A percentile compares a stretch with the other conserved stretches of the same genome.
phyloP scores from a whole-genome alignment of 2,329 filamentous ascomycete species.

The Lachnellula willkommii region DNA sequence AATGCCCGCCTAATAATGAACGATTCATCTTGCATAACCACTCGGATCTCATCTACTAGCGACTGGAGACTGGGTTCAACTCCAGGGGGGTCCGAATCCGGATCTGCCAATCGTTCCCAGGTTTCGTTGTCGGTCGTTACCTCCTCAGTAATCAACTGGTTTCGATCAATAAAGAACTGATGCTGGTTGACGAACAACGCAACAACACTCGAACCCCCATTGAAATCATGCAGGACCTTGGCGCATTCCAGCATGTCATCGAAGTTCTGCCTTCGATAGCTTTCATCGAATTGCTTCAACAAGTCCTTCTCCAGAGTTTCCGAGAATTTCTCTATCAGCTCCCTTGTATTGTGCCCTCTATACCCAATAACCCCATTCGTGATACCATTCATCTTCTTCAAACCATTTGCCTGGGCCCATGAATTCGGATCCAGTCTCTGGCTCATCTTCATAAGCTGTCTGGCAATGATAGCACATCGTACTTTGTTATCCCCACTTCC shows the following conservation, averaged over 20 bases:
- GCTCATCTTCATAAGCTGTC: slow-evolving; percentile 90
- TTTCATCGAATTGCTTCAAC: slow-evolving; percentile 93
- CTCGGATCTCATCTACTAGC: slow-evolving; percentile 86
- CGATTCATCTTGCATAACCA: slow-evolving; percentile 95
- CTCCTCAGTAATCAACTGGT: slow-evolving; percentile 77
- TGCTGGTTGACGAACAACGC: slow-evolving; percentile 97
- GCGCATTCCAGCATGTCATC: slow-evolving; percentile 98
- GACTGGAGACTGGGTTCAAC: slow-evolving; percentile 91
- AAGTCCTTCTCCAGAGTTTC: slow-evolving; percentile 94
- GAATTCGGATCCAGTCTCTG: slow-evolving; percentile 77
- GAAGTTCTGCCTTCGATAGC: slow-evolving; percentile 90
- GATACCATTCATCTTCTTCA: slow-evolving; percentile 47
- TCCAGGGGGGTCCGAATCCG: slow-evolving; percentile 83
- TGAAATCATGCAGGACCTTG: slow-evolving; percentile 90
- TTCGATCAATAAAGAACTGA: slow-evolving; percentile 96
- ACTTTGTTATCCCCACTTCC: slow-evolving; percentile 89
- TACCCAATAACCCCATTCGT: slow-evolving; percentile 38
- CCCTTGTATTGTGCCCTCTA: slow-evolving; percentile 61
- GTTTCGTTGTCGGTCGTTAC: slow-evolving; percentile 52
- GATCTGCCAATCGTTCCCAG: slow-evolving; percentile 91
- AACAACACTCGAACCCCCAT: slow-evolving; percentile 90
- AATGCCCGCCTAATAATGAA: slow-evolving; percentile 96
- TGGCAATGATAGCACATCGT: slow-evolving; percentile 85
- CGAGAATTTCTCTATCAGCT: slow-evolving; percentile 93
- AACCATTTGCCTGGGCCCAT: slow-evolving; percentile 58